Conservation (phyloP, 805 yeast species). For the Groenewaldozyma salmanticensis region DNA sequence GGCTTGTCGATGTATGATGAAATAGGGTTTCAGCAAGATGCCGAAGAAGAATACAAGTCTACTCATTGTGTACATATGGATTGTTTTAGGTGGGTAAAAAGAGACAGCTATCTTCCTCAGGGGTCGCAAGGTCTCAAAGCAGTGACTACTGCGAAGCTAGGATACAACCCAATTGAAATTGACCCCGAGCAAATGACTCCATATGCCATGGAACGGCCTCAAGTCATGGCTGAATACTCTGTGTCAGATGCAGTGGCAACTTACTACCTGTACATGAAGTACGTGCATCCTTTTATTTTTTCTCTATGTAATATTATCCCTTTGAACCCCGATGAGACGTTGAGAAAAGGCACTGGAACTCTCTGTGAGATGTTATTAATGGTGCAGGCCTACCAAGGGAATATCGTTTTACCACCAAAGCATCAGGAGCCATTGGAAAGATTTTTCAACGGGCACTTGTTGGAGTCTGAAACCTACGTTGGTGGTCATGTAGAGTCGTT, state of each 20-base stretch:
- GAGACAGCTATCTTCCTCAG: constrained; percentile 95
- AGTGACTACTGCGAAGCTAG: constrained; percentile 89
- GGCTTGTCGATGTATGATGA: constrained; percentile 84
- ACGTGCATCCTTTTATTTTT: constrained; percentile 93
- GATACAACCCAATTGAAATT: constrained; percentile 91
- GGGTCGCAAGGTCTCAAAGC: constrained; percentile 98
- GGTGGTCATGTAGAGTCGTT: constrained; percentile 98
- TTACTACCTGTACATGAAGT: constrained; percentile 88
- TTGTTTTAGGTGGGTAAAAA: constrained; percentile 94
- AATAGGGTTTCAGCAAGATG: constrained; percentile 85
- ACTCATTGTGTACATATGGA: constrained; percentile 94
- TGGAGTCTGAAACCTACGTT: constrained; percentile 94
- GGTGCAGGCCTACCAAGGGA: constrained; percentile 81
- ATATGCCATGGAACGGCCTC: constrained; percentile 91
- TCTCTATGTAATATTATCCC: constrained; percentile 95
- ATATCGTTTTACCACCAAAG: constrained; percentile 82
- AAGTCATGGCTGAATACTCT: constrained; percentile 85
- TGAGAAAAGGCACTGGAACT: constrained; percentile 97
- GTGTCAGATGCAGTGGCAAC: constrained; percentile 99
- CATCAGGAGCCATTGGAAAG: constrained; percentile 91
- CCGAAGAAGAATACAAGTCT: constrained; percentile 87
- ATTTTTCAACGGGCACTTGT: constrained; percentile 85
- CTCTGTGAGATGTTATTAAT: constrained; percentile 93
- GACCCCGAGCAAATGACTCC: constrained; percentile 99
- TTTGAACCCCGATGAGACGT: constrained; percentile 88